Conservation (phyloP, 192 early-diverging fungal species). For the Podila minutissima region DNA sequence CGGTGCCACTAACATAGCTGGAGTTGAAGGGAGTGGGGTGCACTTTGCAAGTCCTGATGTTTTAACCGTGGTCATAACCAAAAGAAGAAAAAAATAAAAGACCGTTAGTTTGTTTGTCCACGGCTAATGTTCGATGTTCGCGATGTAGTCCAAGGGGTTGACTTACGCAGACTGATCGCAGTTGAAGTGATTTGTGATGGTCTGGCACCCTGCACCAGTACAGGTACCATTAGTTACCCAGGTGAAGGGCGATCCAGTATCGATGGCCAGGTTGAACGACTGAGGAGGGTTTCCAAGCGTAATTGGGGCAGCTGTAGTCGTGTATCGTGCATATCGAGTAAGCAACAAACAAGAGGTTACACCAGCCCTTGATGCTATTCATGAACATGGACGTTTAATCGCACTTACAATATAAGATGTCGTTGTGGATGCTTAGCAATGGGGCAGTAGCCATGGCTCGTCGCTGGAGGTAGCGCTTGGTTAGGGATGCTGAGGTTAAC, state of each 20-base stretch:
- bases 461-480: constrained; percentile 8
- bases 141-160: not conserved
- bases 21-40: not conserved
- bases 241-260: constrained; percentile 71
- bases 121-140: not conserved
- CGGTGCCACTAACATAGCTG: not conserved
- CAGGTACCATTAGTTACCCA: constrained; percentile 54
- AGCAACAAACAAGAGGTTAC: not conserved
- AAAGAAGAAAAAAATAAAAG: too few species aligned
- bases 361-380: not conserved
- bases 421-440: not conserved
- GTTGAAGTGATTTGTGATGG: not conserved
- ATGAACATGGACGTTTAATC: not conserved
- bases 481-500: not conserved
- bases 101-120: too few species aligned
- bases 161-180: not conserved
- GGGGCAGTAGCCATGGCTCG: not conserved
- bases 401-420: not conserved
- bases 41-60: not conserved
- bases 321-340: not conserved
- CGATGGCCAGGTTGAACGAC: constrained; percentile 68
- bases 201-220: not conserved
- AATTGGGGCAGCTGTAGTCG: not conserved
- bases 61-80: not conserved
- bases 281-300: constrained; percentile 68